phyloP scores from a whole-genome alignment of 805 yeast species.

The Debaryomyces castellii region DNA sequence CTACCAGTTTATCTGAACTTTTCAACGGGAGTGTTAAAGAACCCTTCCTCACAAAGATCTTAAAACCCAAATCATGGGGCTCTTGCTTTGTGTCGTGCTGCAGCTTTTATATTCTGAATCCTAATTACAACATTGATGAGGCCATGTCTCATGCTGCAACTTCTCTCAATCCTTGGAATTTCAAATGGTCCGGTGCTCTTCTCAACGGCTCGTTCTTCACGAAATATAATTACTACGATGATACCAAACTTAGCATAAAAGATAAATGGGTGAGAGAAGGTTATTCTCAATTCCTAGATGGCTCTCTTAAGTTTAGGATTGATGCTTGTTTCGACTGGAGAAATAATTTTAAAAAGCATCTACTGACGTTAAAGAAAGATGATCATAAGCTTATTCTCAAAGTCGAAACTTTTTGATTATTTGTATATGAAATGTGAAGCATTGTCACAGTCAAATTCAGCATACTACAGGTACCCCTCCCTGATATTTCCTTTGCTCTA shows the following conservation, averaged over 20 bases:
- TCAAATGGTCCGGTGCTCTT: conserved; percentile 30
- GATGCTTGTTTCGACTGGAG: conserved; percentile 40
- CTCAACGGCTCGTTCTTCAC: conserved; percentile 26
- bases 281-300: conserved; percentile 21
- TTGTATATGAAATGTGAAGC: too few species aligned
- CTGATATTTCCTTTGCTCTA: too few species aligned
- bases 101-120: conserved; percentile 25
- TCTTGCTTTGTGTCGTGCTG: conserved; percentile 38
- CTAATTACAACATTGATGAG: conserved; percentile 35
- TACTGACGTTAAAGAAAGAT: conserved; percentile 21
- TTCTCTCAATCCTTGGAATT: conserved; percentile 31
- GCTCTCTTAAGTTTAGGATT: conserved; percentile 29
- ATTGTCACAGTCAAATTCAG: too few species aligned
- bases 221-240: conserved; percentile 36
- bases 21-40: conserved; percentile 30
- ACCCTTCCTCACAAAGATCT: conserved; percentile 30
- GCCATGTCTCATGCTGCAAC: conserved; percentile 18
- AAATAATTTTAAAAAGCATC: conserved; percentile 26
- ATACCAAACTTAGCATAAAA: conserved; percentile 23
- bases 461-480: neutral
- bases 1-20: conserved; percentile 15
- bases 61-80: conserved; percentile 36
- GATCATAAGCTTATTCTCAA: conserved; percentile 36
- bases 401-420: conserved; percentile 33
- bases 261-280: conserved; percentile 37